These are phyloP conservation scores for Pueraria montana DNA, from an alignment of 306 rosid genomes.

Conservation along the genomic window DNA sequence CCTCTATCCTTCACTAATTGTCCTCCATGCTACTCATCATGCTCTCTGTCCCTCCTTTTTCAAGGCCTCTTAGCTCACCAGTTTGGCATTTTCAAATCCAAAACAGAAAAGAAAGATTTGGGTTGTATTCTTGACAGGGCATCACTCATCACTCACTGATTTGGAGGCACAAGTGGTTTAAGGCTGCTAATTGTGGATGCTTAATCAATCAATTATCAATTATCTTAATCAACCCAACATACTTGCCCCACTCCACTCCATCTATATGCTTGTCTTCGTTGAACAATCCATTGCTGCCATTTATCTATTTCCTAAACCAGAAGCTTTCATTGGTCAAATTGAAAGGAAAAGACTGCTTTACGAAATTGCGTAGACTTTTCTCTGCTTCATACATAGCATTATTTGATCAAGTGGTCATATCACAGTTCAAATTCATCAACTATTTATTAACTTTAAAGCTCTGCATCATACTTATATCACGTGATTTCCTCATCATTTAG, in stretches of 20 bases:
- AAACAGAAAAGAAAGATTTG: conserved; percentile 31
- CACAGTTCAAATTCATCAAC: conserved; percentile 45
- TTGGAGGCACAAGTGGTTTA: conserved; percentile 31
- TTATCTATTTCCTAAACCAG: conserved; percentile 49
- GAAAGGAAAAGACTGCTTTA: conserved; percentile 47
- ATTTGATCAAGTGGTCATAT: conserved; percentile 37
- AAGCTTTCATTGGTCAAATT: conserved; percentile 49
- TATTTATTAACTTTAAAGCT: conserved; percentile 40
- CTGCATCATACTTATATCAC: conserved; percentile 32
- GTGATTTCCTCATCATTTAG: conserved; percentile 41
- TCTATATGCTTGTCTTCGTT: conserved; percentile 51
- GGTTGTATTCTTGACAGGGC: conserved; percentile 43
- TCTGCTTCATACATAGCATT: conserved; percentile 37
- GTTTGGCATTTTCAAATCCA: conserved; percentile 47
- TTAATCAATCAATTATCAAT: conserved; percentile 57
- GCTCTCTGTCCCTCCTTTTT: conserved; percentile 48
- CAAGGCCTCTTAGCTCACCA: conserved; percentile 33
- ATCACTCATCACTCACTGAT: conserved; percentile 6
- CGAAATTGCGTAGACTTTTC: conserved; percentile 42
- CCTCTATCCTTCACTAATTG: conserved; percentile 38
- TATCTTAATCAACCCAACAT: conserved; percentile 56
- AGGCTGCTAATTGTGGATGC: conserved; percentile 50
- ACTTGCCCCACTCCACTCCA: conserved; percentile 48
- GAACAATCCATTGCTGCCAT: conserved; percentile 49
- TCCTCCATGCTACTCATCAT: conserved; percentile 49